phyloP scores from a whole-genome alignment of 768 basidiomycete genomes.

The Daedaleopsis sinensis region DNA sequence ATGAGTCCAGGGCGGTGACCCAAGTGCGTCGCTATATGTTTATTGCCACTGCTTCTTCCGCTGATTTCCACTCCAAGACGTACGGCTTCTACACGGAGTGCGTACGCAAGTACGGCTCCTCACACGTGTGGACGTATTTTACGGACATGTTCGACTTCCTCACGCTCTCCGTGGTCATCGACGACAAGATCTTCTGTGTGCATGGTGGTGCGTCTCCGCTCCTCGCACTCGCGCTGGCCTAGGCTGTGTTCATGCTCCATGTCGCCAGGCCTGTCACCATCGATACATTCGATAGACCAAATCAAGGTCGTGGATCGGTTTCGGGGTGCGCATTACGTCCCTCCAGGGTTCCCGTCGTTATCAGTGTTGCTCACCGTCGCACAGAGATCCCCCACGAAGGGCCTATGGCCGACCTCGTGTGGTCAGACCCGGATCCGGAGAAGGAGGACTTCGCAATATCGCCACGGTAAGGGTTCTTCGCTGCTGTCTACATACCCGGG shows the following conservation, averaged over 20 bases:
- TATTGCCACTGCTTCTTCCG: slow-evolving; percentile 26
- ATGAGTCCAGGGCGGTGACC: slow-evolving; percentile 96
- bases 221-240: neutral
- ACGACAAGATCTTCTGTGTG: slow-evolving; percentile 98
- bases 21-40: slow-evolving; percentile 62
- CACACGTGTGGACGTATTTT: slow-evolving; percentile 98
- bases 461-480: slow-evolving; percentile 68
- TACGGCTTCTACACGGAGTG: slow-evolving; percentile 99
- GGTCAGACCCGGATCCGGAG: slow-evolving; percentile 99
- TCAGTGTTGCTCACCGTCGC: slow-evolving; percentile 18
- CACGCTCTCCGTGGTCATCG: slow-evolving; percentile 96
- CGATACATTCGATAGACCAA: slow-evolving; percentile 98
- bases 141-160: slow-evolving; percentile 99
- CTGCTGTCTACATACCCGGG: slow-evolving; percentile 5
- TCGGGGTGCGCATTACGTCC: slow-evolving; percentile 60
- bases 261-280: slow-evolving; percentile 84
- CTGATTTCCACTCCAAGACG: slow-evolving; percentile 56
- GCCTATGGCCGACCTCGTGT: slow-evolving; percentile 99
- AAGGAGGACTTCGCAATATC: slow-evolving; percentile 99
- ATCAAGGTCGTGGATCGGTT: slow-evolving; percentile 99
- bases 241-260: slow-evolving; percentile 3
- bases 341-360: slow-evolving; percentile 3
- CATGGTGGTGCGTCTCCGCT: slow-evolving; percentile 76
- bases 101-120: slow-evolving; percentile 93
- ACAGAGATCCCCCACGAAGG: slow-evolving; percentile 99